phyloP scores from a whole-genome alignment of 2,329 filamentous ascomycete species.

The Peltaster fructicola region DNA sequence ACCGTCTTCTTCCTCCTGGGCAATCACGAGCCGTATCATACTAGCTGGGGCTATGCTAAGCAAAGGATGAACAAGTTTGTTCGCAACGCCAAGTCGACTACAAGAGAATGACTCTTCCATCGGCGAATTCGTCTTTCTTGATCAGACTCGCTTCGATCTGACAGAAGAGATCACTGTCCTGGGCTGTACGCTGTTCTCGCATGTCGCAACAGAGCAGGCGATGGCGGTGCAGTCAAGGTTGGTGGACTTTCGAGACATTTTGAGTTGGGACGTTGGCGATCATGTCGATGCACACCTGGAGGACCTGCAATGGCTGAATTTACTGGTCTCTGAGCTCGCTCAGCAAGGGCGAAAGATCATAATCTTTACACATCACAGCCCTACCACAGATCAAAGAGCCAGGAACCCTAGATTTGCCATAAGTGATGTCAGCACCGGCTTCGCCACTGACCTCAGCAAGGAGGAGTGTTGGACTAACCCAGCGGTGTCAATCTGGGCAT shows the following conservation, averaged over 20 bases:
- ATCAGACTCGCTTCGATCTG: slow-evolving; percentile 14
- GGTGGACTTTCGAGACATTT: slow-evolving; percentile 6
- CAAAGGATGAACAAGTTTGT: slow-evolving; percentile 3
- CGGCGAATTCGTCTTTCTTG: slow-evolving; percentile 25
- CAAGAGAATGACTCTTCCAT: slow-evolving; percentile 11
- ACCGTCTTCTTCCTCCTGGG: slow-evolving; percentile 35
- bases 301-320: slow-evolving; percentile 29
- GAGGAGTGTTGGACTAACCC: slow-evolving; percentile 1
- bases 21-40: slow-evolving; percentile 37
- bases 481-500: not conserved
- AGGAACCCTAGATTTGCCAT: slow-evolving; percentile 19
- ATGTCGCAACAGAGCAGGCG: slow-evolving; percentile 1
- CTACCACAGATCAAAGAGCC: slow-evolving; percentile 19
- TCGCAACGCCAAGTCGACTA: slow-evolving; percentile 1
- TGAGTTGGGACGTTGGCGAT: slow-evolving; percentile 20
- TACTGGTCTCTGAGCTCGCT: slow-evolving; percentile 5
- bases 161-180: slow-evolving; percentile 15
- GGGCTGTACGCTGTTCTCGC: slow-evolving; percentile 13
- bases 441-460: not conserved
- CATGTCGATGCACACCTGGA: slow-evolving; percentile 22
- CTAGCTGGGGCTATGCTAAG: slow-evolving; percentile 1
- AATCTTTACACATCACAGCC: slow-evolving; percentile 29
- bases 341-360: slow-evolving; percentile 15
- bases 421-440: slow-evolving; percentile 1
- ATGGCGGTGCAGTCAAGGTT: slow-evolving; percentile 1